Percentiles rank a stretch among this genome's conserved stretches.
phyloP scores from a whole-genome alignment of 371 early-diverging fungal species.

The Rhizopus stolonifer region DNA sequence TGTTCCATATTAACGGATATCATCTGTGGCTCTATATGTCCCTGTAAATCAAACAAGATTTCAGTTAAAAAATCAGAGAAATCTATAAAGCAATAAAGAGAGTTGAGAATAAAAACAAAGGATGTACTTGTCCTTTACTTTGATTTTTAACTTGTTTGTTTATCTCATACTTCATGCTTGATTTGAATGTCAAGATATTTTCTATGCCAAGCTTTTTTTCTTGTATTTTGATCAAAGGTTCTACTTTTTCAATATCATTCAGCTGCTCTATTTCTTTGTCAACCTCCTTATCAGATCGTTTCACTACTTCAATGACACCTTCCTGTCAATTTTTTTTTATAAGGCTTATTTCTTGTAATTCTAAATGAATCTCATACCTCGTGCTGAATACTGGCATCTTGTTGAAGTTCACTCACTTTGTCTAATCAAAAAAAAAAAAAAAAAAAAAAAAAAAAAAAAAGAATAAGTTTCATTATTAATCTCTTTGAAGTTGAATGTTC shows the following conservation, averaged over 20 bases:
- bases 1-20: conserved; percentile 18
- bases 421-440: neutral
- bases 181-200: conserved; percentile 13
- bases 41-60: conserved; percentile 21
- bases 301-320: conserved; percentile 22
- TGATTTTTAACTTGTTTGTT: neutral
- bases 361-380: neutral
- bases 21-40: conserved; percentile 19
- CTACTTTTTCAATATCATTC: conserved; percentile 12
- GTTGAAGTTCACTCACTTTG: neutral
- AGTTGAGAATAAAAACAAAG: too few species aligned
- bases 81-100: neutral
- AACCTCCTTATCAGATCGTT: conserved; percentile 1
- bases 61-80: neutral
- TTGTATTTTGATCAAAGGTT: conserved; percentile 26
- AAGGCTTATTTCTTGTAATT: neutral
- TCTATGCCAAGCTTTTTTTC: conserved; percentile 23
- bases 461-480: too few species aligned
- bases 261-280: conserved; percentile 14
- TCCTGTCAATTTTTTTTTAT: neutral
- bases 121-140: too few species aligned
- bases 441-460: neutral
- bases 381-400: neutral
- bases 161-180: conserved; percentile 1
- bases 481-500: neutral